Base-by-base conservation (phyloP, 2,329 filamentous ascomycete genomes). In the Malbranchea zuffiana region DNA sequence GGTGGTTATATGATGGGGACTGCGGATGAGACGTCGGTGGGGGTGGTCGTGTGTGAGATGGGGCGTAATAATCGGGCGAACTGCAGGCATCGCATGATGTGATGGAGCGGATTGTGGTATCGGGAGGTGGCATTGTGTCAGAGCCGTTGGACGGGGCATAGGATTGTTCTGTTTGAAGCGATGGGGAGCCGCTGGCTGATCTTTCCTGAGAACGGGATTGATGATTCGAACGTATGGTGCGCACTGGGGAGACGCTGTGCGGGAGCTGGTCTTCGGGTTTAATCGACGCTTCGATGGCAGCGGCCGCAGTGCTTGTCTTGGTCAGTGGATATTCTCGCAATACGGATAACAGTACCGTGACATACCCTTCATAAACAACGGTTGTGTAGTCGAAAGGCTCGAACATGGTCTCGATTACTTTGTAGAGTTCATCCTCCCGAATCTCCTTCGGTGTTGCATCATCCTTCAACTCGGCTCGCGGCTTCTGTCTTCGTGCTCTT, bases 361-460 rank as follows among this genome's bases (percentile, higher is more conserved):
- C 75, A 46, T 68, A 85, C 72, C 79, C 79, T 52, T 79, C 78
- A 51, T 86, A 88, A 3, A 78, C 81, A 13, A 83, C 78, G 3
- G 79, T 65, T 0, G 87, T 95, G 60, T 98, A 98, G 59, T 98
- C 90, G 57, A 96, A 98, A 1, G 87, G 84, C 56, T 82, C 78
- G 55, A 96, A 98, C 52, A 94, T 81, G 3, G 75, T 82, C 60
- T 98, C 90, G 44, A 98, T 95, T 73, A 92, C 82, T 46, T 78
- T 78, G 57, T 96, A 90, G 15, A 96, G 71, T 59, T 95, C 87
- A 44, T 98, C 88, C 49, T 93, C 86, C 15, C 87, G 74, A 39
- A 95, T 93, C 57, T 98, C 88, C 58, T 92, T 88, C 27, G 86
- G 83, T 0, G 88, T 93, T 1, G 90, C 90, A 62, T 96, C 88